These are phyloP conservation scores for Niebla homalea DNA, from an alignment of 495 filamentous ascomycete species.

Conservation along the genomic window DNA sequence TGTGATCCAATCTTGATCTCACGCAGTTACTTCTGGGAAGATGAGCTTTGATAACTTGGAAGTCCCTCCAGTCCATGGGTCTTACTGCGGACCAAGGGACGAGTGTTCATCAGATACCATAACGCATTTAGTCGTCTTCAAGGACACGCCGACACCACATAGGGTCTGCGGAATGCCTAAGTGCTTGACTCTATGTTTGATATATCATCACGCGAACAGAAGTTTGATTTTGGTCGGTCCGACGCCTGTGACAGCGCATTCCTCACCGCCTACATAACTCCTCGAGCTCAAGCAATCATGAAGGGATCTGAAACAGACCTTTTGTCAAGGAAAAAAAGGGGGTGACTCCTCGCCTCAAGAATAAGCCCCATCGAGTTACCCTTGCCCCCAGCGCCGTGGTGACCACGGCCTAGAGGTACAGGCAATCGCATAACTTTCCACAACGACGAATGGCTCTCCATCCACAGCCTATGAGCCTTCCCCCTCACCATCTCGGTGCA, in stretches of 20 bases:
- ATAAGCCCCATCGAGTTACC: constrained; percentile 99
- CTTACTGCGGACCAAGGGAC: neutral
- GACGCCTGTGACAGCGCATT: constrained; percentile 54
- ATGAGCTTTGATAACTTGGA: too few species aligned
- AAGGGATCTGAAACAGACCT: constrained; percentile 34
- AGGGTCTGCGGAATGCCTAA: constrained; percentile 47
- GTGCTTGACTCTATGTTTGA: constrained; percentile 99
- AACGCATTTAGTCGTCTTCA: constrained; percentile 71
- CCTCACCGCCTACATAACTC: constrained; percentile 5
- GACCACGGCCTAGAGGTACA: constrained; percentile 19
- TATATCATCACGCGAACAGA: constrained; percentile 89
- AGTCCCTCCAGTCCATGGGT: too few species aligned
- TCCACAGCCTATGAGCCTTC: constrained; percentile 25
- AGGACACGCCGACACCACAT: constrained; percentile 37
- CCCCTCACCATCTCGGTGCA: constrained; percentile 24
- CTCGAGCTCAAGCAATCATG: neutral
- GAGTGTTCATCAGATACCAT: constrained; percentile 80
- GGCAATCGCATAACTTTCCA: constrained; percentile 99
- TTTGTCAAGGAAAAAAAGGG: constrained; percentile 25
- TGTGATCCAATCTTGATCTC: too few species aligned
- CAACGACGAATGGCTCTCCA: constrained; percentile 70
- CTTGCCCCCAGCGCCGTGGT: constrained; percentile 7
- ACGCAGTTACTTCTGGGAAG: too few species aligned
- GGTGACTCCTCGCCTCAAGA: constrained; percentile 93
- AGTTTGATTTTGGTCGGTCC: constrained; percentile 37